Evolutionary conservation across 2,329 filamentous ascomycete genomes (phyloP), one percentile per base, ranked within the genome.

Genomic region (Sphaceloma murrayae): DNA sequence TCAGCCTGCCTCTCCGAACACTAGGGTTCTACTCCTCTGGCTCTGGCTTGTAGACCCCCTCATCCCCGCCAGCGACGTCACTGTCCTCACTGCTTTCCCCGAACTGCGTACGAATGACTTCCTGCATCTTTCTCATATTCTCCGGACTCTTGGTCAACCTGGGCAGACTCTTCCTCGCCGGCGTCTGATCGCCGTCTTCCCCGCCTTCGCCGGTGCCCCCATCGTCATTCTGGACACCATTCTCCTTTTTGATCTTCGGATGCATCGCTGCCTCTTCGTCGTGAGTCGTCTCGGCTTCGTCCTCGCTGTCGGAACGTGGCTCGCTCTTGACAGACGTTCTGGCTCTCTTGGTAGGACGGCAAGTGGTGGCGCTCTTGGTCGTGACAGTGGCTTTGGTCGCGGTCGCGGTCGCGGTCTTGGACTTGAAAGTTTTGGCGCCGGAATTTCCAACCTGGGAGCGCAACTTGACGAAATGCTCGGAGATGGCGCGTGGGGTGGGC

Each of bases 381-480:
- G 13, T 8, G 38, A 8, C 24, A 8, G n/a, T 27, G 19, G n/a
- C 24, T 13, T 17, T 22, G 26, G 11, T 38, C 13, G 34, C 8
- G 10, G 18, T 19, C 5, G 34, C 9, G 13, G 16, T 36, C 21
- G 42, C 42, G 19, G 31, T 32, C n/a, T 16, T 45, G 21, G 22
- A 13, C 7, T 19, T 14, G 31, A 21, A 29, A 2, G 9, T 17
- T 4, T 6, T 19, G 7, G 33, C 19, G 6, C 42, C 42, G 5
- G 42, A 21, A 13, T 36, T 34, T n/a, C 32, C 31, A 8, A 34
- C 18, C 2, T 16, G 21, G 11, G 30, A 16, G 38, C 46, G 46
- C 14, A 49, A 34, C n/a, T 47, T 51, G 34, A 44, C 31, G 16
- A 51, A 34, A 36, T 46, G 49, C 21, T 51, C 49, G 18, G 33